Conservation (phyloP, 306 rosid species). For the Macrotyloma uniflorum region DNA sequence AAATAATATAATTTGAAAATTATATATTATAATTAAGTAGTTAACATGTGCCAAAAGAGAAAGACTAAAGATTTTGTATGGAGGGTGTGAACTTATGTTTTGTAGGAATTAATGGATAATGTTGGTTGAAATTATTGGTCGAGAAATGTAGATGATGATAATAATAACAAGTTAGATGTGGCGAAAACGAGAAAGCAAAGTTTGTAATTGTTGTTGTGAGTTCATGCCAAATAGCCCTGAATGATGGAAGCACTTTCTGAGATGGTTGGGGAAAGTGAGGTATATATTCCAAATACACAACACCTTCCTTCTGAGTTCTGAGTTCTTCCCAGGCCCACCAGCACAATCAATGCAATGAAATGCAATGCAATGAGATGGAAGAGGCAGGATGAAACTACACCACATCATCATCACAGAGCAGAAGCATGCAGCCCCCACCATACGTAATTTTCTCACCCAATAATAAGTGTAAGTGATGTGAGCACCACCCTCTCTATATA, state of each 20-base stretch:
- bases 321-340: slow-evolving; percentile 17
- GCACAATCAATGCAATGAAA: slow-evolving; percentile 5
- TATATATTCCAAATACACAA: slow-evolving; percentile 33
- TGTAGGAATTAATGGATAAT: no score
- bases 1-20: no score
- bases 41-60: no score
- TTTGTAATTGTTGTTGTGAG: background rate
- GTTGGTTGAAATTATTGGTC: background rate
- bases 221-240: background rate
- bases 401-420: background rate
- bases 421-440: background rate
- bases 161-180: slow-evolving; percentile 3
- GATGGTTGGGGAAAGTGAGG: background rate
- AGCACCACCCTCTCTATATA: background rate
- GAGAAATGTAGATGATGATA: no score
- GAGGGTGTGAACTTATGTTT: background rate
- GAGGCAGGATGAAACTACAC: background rate
- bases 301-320: background rate
- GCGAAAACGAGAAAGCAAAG: background rate
- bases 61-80: no score
- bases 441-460: background rate
- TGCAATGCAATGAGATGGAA: no score
- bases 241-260: background rate
- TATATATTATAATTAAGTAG: no score
- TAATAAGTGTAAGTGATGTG: no score